phyloP scores from a whole-genome alignment of 352 stramenopile species.

The Globisporangium middletonii region DNA sequence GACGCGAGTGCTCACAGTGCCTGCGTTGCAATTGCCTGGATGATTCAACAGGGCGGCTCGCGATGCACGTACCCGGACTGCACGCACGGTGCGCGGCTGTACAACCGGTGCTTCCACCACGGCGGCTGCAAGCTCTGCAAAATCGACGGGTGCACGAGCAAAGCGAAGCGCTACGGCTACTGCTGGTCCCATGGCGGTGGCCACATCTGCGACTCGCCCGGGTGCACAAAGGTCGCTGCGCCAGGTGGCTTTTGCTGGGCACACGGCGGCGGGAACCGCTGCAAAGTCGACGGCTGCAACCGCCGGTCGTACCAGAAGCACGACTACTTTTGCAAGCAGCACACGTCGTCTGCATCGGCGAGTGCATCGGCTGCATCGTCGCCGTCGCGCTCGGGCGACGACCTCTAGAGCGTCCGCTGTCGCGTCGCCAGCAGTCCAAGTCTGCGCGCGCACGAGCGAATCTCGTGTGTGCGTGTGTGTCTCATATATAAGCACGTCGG shows the following conservation, averaged over 20 bases:
- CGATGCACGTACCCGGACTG: conserved; percentile 54
- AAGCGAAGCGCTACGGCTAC: conserved; percentile 66
- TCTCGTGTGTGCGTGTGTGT: too few relatives aligned
- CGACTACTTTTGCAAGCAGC: conserved; percentile 67
- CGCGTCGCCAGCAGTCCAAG: too few relatives aligned
- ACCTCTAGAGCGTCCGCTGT: not conserved
- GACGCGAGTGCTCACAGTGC: not conserved
- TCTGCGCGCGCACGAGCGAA: too few relatives aligned
- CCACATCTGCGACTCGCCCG: conserved; percentile 43
- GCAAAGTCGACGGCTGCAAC: conserved; percentile 63
- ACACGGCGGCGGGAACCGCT: conserved; percentile 65
- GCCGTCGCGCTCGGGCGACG: not conserved
- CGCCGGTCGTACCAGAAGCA: conserved; percentile 64
- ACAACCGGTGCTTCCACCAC: conserved; percentile 67
- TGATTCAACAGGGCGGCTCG: conserved; percentile 24
- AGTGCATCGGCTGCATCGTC: not conserved
- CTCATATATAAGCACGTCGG: too few relatives aligned
- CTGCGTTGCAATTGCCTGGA: conserved; percentile 1
- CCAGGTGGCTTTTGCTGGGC: conserved; percentile 65
- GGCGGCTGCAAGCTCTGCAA: conserved; percentile 63
- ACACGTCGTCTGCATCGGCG: conserved; percentile 13
- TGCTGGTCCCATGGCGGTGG: conserved; percentile 67
- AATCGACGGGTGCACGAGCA: conserved; percentile 51
- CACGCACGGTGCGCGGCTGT: conserved; percentile 46
- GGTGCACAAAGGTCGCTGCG: conserved; percentile 59